Evolutionary conservation across 2,329 filamentous ascomycete genomes (phyloP), one percentile per base, ranked within the genome.

Genomic region (Huntiella savannae): DNA sequence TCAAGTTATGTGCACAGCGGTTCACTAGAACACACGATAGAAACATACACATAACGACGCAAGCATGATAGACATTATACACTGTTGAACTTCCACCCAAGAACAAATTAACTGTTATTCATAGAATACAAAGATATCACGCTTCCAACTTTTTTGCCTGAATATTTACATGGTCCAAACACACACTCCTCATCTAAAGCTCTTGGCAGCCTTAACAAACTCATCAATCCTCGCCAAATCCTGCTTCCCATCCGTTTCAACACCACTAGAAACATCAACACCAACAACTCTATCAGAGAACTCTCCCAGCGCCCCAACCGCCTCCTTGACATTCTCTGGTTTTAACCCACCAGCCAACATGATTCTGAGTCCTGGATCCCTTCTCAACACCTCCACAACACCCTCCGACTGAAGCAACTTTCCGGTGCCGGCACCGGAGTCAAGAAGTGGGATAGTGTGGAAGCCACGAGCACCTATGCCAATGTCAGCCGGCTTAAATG

Each of bases 221-320:
- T 71, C 74, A 52, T 68, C 67, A 54, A 98, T 96, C 65, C 81
- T 92, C 13, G 75, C 73, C 48, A 88, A 55, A 60, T 79, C 82
- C 62, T 98, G 91, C 57, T 75, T 67, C 2, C 86, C 88, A 54
- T 80, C 73, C 33, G 76, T 77, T 62, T 96, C 91, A 2, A 98
- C 86, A 0, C 92, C 92, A 56, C 84, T 94, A 60, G 86, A 94
- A 15, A 94, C 84, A 65, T 98, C 91, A 3, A 98, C 82, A 2
- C 80, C 87, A 33, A 86, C 65, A 10, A 95, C 73, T 50, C 78
- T 74, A 7, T 67, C 67, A 19, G 67, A 66, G 42, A 49, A 53
- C 5, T 71, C 65, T 0, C 77, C 79, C 12, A 88, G 63, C 11
- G 71, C 69, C 16, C 67, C 64, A 13, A 98, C 64, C 5, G 74